phyloP scores from a whole-genome alignment of 2,329 filamentous ascomycete genomes.

The Dothiorella sarmentorum region DNA sequence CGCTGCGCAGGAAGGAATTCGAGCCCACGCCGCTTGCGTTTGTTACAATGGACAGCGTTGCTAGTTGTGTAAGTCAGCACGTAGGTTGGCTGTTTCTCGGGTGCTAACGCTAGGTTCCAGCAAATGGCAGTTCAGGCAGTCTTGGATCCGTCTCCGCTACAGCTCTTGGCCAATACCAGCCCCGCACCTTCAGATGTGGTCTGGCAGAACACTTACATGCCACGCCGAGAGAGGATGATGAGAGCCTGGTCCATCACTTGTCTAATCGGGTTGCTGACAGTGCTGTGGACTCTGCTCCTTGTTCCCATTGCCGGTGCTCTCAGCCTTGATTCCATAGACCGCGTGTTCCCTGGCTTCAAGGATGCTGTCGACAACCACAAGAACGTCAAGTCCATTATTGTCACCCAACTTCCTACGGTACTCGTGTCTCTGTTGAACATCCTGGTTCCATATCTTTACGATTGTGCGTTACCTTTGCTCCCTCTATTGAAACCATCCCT shows the following conservation, averaged over 20 bases:
- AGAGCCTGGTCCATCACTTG: conserved; percentile 81
- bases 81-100: too few species aligned
- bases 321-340: conserved; percentile 74
- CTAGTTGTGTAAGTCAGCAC: conserved; percentile 53
- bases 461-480: conserved; percentile 54
- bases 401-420: conserved; percentile 82
- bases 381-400: conserved; percentile 71
- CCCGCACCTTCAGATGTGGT: conserved; percentile 90
- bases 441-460: conserved; percentile 88
- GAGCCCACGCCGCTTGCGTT: conserved; percentile 80
- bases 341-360: conserved; percentile 68
- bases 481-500: not conserved
- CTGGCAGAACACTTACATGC: conserved; percentile 88
- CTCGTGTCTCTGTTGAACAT: conserved; percentile 85
- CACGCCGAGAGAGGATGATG: conserved; percentile 68
- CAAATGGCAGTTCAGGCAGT: conserved; percentile 97
- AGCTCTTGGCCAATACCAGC: conserved; percentile 78
- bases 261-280: conserved; percentile 75
- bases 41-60: conserved; percentile 95
- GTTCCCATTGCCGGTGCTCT: conserved; percentile 74
- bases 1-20: conserved; percentile 72
- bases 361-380: conserved; percentile 64
- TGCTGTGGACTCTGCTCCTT: conserved; percentile 85
- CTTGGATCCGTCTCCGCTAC: conserved; percentile 83
- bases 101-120: not conserved